These are phyloP conservation scores for Fusarium torreyae DNA, from an alignment of 2,329 filamentous ascomycete genomes.

Conservation along the genomic window DNA sequence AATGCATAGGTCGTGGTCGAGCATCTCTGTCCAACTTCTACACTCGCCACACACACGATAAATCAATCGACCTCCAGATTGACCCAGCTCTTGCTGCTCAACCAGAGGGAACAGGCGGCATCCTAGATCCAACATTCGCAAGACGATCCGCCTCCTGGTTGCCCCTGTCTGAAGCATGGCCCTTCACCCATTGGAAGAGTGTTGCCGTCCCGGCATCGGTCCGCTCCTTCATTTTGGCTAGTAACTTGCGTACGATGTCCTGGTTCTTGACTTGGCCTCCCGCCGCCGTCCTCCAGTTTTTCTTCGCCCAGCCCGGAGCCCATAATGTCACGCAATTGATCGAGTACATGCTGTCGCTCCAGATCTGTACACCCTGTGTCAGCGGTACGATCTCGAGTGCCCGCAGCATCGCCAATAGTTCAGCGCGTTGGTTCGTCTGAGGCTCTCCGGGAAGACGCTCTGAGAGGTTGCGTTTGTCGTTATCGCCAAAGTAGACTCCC, in stretches of 20 bases:
- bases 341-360: conserved; percentile 91
- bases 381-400: conserved; percentile 83
- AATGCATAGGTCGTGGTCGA: conserved; percentile 6
- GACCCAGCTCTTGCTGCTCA: background rate
- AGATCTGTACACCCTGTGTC: conserved; percentile 79
- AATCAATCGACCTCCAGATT: background rate
- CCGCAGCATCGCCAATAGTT: conserved; percentile 88
- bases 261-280: conserved; percentile 86
- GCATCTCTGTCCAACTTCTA: background rate
- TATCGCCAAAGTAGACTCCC: conserved; percentile 74
- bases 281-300: conserved; percentile 82
- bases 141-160: conserved; percentile 86
- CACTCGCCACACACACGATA: conserved; percentile 8
- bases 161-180: conserved; percentile 79
- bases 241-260: conserved; percentile 83
- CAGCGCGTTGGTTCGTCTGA: conserved; percentile 97
- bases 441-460: conserved; percentile 80
- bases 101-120: conserved; percentile 30
- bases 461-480: conserved; percentile 75
- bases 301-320: conserved; percentile 81
- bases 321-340: conserved; percentile 92
- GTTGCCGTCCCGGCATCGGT: conserved; percentile 73
- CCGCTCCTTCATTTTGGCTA: conserved; percentile 79
- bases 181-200: conserved; percentile 90
- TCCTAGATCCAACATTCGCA: conserved; percentile 69